phyloP scores from a whole-genome alignment of 2,329 filamentous ascomycete genomes.

The Acarospora socialis region DNA sequence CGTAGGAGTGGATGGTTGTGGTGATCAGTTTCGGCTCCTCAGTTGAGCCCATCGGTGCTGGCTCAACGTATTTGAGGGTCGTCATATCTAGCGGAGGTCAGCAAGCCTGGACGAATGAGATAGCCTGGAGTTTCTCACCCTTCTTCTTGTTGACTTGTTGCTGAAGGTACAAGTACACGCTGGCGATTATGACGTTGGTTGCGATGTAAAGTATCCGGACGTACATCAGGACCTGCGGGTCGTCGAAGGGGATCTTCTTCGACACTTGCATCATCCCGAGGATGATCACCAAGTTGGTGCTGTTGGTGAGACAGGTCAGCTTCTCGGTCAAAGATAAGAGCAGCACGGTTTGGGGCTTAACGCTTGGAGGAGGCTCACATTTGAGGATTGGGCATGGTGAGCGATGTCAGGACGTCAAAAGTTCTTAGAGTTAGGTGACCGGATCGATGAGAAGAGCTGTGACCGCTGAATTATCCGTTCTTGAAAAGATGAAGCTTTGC shows the following conservation, averaged over 20 bases:
- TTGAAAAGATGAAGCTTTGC: no score
- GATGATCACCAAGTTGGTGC: constrained; percentile 87
- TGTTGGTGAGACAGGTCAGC: constrained; percentile 28
- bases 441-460: no score
- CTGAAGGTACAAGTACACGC: constrained; percentile 76
- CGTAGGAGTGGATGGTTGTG: constrained; percentile 92
- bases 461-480: no score
- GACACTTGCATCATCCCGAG: constrained; percentile 96
- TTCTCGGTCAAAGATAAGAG: not conserved
- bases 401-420: not conserved
- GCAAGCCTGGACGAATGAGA: not conserved
- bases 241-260: constrained; percentile 89
- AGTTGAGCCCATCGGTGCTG: constrained; percentile 76
- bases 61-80: constrained; percentile 97
- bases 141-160: constrained; percentile 88
- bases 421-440: not conserved
- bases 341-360: not conserved
- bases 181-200: constrained; percentile 70
- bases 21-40: constrained; percentile 95
- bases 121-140: constrained; percentile 44
- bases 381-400: not conserved
- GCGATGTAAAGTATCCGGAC: constrained; percentile 52
- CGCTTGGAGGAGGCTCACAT: not conserved
- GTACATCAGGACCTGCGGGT: constrained; percentile 54
- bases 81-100: constrained; percentile 58